A percentile compares a stretch with the other conserved stretches of the same genome.
Conservation (phyloP, 2,329 filamentous ascomycete genomes). For the Knoxdaviesia capensis region DNA sequence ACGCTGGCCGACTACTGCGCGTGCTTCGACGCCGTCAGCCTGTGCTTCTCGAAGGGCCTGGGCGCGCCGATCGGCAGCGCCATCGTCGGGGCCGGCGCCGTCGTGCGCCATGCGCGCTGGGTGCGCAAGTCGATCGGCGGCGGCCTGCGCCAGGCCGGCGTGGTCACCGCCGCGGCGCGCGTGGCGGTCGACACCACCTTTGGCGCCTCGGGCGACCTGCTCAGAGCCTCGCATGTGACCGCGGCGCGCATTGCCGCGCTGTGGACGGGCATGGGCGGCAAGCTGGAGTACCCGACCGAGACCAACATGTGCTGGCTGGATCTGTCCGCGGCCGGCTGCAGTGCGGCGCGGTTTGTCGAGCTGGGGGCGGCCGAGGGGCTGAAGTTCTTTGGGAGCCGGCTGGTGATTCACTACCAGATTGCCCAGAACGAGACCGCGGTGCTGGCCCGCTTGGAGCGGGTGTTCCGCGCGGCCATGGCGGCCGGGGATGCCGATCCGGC, state of each 20-base stretch:
- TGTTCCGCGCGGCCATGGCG: conserved; percentile 24
- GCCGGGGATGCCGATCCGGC: background rate
- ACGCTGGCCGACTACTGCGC: conserved; percentile 45
- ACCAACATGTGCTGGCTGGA: conserved; percentile 92
- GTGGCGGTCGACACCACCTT: conserved; percentile 39
- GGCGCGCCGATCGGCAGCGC: conserved; percentile 67
- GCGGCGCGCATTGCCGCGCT: conserved; percentile 45
- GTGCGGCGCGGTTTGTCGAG: conserved; percentile 15
- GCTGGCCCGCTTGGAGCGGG: conserved; percentile 30
- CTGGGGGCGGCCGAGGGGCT: conserved; percentile 21
- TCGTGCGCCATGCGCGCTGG: conserved; percentile 19
- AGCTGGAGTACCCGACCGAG: conserved; percentile 47
- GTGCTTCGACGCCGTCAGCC: conserved; percentile 52
- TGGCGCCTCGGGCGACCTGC: conserved; percentile 28
- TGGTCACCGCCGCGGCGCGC: conserved; percentile 50
- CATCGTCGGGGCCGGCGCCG: conserved; percentile 30
- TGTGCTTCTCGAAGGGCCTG: conserved; percentile 69
- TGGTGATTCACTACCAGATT: conserved; percentile 39
- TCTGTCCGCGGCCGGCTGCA: conserved; percentile 35
- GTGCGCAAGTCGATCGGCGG: conserved; percentile 53
- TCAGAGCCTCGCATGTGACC: conserved; percentile 37
- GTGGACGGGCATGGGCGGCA: conserved; percentile 53
- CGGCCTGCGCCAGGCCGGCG: conserved; percentile 50
- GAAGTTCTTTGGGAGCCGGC: conserved; percentile 16
- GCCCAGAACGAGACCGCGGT: conserved; percentile 38